Base-by-base conservation (phyloP, 169 alveolate genomes). In the Cryptosporidium andersoni region DNA sequence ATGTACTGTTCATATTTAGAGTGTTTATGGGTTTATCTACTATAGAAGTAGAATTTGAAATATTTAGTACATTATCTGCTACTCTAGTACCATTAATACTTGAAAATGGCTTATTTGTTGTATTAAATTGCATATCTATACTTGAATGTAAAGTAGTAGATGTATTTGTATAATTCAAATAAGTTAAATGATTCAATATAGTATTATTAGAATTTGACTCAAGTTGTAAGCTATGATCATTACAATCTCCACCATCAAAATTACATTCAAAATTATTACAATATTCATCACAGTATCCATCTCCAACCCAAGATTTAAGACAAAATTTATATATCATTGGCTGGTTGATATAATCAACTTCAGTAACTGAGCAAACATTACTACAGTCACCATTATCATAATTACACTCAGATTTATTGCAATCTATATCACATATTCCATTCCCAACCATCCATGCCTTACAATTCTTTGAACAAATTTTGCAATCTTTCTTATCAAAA, bases 401-500 rank as follows among this genome's bases (percentile, higher is more conserved):
- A 40, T 80, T 80, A 53, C 93, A 90, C 5, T 82, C 82, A 34
- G 40, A 37, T 14, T 66, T 85, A 64, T 90, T 90, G 88, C 93
- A 90, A n/a, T 48, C 64, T 9, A 52, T 81, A 45, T 90, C 93
- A 63, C 93, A 90, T 53, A 90, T 81, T 34, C 90, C 88, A 53
- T 90, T 90, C 16, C 91, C 93, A 51, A 90, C 60, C 93, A 90
- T 90, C 93, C 93, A 90, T 52, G 88, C 64, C 42, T 91, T 88
- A 62, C 93, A 90, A 64, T 47, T 60, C 4, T 65, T 65, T 14
- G 65, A 64, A 81, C 93, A 90, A 25, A 58, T 74, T 43, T 74
- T 34, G 64, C 93, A 90, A 64, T 90, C 93, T 12, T 89, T 89
- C n/a, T 81, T 89, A 51, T 90, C 93, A 60, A 66, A 90, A 65